phyloP scores from a whole-genome alignment of 441 rosid genomes.

The Isatis lusitanica region DNA sequence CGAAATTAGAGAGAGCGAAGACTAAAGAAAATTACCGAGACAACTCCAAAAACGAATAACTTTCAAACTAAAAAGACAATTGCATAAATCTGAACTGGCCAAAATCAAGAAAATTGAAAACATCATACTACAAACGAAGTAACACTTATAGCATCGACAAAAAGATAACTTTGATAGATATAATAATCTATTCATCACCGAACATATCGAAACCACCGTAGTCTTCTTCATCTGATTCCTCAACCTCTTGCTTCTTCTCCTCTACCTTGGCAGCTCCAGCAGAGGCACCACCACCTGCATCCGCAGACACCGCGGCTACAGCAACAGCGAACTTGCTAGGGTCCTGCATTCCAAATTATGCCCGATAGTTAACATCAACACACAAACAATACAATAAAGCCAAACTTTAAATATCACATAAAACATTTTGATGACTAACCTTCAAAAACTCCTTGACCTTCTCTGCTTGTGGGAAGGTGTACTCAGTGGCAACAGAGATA shows the following conservation, averaged over 20 bases:
- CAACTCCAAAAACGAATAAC: background rate
- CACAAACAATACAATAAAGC: background rate
- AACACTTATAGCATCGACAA: conserved; percentile 19
- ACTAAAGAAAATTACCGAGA: background rate
- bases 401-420: background rate
- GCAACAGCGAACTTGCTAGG: conserved; percentile 58
- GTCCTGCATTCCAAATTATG: conserved; percentile 35
- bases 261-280: conserved; percentile 38
- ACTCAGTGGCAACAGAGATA: conserved; percentile 48
- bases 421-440: conserved; percentile 24
- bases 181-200: conserved; percentile 42
- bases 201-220: conserved; percentile 74
- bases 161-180: conserved; percentile 2
- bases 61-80: background rate
- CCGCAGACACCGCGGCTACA: conserved; percentile 33
- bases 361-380: background rate
- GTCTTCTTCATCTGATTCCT: conserved; percentile 85
- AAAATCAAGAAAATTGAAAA: conserved; percentile 17
- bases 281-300: conserved; percentile 33
- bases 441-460: conserved; percentile 50
- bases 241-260: conserved; percentile 58
- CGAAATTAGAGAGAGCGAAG: background rate
- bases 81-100: conserved; percentile 14
- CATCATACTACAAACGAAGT: conserved; percentile 25
- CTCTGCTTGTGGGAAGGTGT: conserved; percentile 52